Base-by-base conservation (phyloP, 768 basidiomycete genomes). In the Suillus subaureus region DNA sequence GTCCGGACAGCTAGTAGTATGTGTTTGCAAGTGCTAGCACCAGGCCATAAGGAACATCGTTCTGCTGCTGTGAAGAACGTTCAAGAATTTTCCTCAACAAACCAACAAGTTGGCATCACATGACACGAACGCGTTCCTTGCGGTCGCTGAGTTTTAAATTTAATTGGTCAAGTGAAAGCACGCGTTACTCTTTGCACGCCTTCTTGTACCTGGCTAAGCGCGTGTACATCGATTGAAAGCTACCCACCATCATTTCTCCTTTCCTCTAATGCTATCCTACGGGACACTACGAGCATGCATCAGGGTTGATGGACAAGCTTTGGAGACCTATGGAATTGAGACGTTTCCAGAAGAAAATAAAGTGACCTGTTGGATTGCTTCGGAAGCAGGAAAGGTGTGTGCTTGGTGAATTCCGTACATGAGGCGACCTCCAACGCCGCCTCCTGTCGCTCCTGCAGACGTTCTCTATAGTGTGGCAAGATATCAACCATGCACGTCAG, bases 321-420 rank as follows among this genome's bases (percentile, higher is more conserved):
- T 67, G 37, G 37, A 51, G n/a, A 43, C n/a, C 39, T 64, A 66
- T 45, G 62, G 45, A 56, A 61, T 67, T 26, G 66, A 65, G 40
- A 52, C 11, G 8, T 65, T 40, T 23, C 35, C 33, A 18, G 57
- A 68, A 55, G 62, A 69, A 37, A 68, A 64, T n/a, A 65, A 52
- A 33, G 62, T 69, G 42, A 64, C 63, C 15, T 61, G 66, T 40
- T 65, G 66, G 64, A 61, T 67, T 33, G 37, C 66, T 11, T 65
- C 64, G 18, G 66, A 67, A 61, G 66, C 57, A 37, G 66, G 64
- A 51, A 65, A 61, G 58, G 66, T 67, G 64, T 31, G 63, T 35
- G n/a, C 21, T 37, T 52, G 16, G 28, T 33, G 40, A 47, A 21
- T 31, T 23, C 16, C 13, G 52, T 37, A 35, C n/a, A 47, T 35